Percentiles rank a stretch among this genome's conserved stretches.
Evolutionary conservation across 352 stramenopile species (phyloP).

Genomic region (Aphanomyces stellatus): DNA sequence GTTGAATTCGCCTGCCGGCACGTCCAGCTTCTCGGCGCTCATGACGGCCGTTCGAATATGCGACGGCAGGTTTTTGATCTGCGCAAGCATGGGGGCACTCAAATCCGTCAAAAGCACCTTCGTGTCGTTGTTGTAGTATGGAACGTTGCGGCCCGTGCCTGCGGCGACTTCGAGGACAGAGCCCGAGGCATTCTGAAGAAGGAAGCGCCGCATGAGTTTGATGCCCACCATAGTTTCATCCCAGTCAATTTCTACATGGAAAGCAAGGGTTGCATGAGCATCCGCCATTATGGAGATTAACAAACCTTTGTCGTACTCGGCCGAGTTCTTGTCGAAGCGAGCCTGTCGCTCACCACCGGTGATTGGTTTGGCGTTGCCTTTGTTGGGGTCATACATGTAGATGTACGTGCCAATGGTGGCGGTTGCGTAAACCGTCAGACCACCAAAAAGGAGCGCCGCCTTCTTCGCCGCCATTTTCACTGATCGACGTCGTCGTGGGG

Average conservation of each 20-base stretch:
- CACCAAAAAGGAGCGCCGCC: slow-evolving; percentile 25
- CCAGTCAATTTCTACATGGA: slow-evolving; percentile 45
- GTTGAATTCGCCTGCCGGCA: slow-evolving; percentile 81
- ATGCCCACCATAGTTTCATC: slow-evolving; percentile 78
- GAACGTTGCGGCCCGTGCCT: slow-evolving; percentile 92
- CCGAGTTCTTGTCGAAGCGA: slow-evolving; percentile 64
- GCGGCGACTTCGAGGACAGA: slow-evolving; percentile 89
- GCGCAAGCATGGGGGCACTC: slow-evolving; percentile 62
- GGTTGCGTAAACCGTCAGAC: slow-evolving; percentile 46
- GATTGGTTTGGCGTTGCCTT: slow-evolving; percentile 26
- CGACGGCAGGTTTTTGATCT: slow-evolving; percentile 27
- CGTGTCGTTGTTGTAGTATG: slow-evolving; percentile 62
- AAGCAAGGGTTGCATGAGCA: background rate
- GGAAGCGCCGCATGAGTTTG: slow-evolving; percentile 62
- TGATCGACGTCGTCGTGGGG: too few species aligned
- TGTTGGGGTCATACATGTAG: slow-evolving; percentile 60
- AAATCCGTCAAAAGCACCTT: slow-evolving; percentile 59
- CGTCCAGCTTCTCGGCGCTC: slow-evolving; percentile 46
- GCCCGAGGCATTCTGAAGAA: slow-evolving; percentile 67
- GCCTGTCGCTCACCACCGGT: slow-evolving; percentile 41
- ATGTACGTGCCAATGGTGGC: slow-evolving; percentile 52
- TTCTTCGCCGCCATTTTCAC: slow-evolving; percentile 9
- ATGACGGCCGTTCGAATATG: slow-evolving; percentile 31
- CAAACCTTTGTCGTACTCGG: slow-evolving; percentile 58
- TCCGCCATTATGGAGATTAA: background rate